phyloP scores from a whole-genome alignment of 108 stramenopile species.

The Tribonema minus region DNA sequence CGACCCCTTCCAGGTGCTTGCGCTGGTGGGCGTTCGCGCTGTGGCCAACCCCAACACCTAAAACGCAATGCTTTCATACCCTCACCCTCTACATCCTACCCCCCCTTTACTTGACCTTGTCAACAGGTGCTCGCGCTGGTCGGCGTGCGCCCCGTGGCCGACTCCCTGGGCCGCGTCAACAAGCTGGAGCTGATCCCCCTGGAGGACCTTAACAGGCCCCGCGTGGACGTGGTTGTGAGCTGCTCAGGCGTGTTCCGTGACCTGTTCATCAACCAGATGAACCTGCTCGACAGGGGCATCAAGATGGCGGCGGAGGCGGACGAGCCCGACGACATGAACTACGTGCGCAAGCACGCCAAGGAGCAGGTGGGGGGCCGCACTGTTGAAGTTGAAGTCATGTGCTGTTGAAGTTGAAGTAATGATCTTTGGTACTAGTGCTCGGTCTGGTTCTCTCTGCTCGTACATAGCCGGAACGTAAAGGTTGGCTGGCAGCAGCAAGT shows the following conservation, averaged over 20 bases:
- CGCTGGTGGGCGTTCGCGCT: constrained; percentile 84
- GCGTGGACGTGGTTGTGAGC: constrained; percentile 91
- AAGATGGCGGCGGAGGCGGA: constrained; percentile 96
- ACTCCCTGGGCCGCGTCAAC: constrained; percentile 92
- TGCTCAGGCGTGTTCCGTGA: constrained; percentile 97
- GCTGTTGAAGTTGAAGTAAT: too few species aligned
- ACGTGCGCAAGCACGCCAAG: constrained; percentile 87
- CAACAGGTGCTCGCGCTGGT: too few species aligned
- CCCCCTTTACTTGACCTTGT: too few species aligned
- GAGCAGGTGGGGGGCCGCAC: constrained; percentile 69
- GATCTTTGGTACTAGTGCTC: too few species aligned
- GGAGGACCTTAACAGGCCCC: constrained; percentile 88
- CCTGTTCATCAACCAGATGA: constrained; percentile 99
- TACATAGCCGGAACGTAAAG: too few species aligned
- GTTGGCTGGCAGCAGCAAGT: too few species aligned
- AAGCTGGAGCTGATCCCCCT: constrained; percentile 94
- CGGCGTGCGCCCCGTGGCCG: too few species aligned
- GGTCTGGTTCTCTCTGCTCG: too few species aligned
- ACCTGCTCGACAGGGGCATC: constrained; percentile 91
- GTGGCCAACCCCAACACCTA: constrained; percentile 86
- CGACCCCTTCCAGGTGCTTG: constrained; percentile 90
- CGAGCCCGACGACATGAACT: constrained; percentile 82
- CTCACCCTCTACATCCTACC: too few species aligned
- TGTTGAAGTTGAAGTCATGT: too few species aligned
- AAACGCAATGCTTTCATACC: too few species aligned